phyloP scores from a whole-genome alignment of 2,329 filamentous ascomycete species.

The Ophiostoma novo-ulmi region DNA sequence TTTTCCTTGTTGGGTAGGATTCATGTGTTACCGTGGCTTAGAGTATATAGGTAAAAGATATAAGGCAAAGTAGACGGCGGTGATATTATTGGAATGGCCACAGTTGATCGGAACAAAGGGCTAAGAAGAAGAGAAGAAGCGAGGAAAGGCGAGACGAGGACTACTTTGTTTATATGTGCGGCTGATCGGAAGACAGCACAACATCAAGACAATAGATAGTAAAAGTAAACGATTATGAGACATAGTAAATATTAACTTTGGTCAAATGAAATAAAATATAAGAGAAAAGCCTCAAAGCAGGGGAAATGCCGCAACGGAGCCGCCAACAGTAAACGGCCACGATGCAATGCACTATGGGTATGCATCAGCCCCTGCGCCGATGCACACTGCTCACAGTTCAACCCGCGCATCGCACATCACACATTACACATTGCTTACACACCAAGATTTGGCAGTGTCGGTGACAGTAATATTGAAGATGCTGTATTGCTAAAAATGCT shows the following conservation, averaged over 20 bases:
- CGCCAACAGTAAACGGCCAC: neutral
- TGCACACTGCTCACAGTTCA: neutral
- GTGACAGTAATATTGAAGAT: neutral
- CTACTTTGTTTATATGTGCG: neutral
- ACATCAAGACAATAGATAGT: neutral
- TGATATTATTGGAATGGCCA: neutral
- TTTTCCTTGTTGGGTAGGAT: neutral
- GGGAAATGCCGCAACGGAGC: neutral
- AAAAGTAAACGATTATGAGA: neutral
- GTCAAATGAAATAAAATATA: neutral
- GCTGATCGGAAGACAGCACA: neutral
- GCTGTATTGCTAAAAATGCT: neutral
- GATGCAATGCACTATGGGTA: neutral
- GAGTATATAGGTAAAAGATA: neutral
- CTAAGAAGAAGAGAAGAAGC: neutral
- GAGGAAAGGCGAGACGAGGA: neutral
- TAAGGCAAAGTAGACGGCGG: neutral
- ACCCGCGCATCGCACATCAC: neutral
- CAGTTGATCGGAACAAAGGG: neutral
- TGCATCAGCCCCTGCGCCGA: constrained; percentile 3
- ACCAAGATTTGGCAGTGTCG: neutral
- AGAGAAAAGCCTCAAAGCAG: neutral
- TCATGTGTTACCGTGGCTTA: neutral
- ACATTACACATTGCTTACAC: no score
- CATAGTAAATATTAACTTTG: neutral